These are phyloP conservation scores for Phyllosticta citrichinensis DNA, from an alignment of 2,329 filamentous ascomycete species.

Conservation along the genomic window DNA sequence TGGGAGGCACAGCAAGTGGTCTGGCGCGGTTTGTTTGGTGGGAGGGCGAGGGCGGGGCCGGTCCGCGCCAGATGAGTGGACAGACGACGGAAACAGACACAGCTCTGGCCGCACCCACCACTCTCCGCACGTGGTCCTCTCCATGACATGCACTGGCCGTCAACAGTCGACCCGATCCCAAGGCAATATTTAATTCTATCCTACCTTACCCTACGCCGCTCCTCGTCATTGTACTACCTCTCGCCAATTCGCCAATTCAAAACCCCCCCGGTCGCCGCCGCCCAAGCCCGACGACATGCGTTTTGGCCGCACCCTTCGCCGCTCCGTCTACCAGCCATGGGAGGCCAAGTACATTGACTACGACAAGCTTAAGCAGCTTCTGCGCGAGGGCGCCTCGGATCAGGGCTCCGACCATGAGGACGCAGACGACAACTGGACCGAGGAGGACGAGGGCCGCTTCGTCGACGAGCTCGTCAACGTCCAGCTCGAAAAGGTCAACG, in stretches of 20 bases:
- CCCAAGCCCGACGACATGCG: conserved; percentile 50
- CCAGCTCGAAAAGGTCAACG: conserved; percentile 88
- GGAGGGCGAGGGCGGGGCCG: not conserved
- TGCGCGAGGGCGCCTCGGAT: conserved; percentile 57
- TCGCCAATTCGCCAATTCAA: not conserved
- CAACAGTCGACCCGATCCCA: not conserved
- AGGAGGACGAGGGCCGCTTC: conserved; percentile 86
- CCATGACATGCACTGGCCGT: not conserved
- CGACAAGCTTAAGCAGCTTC: conserved; percentile 75
- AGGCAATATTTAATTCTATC: not conserved
- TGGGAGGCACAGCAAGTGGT: not conserved
- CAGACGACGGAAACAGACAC: not conserved
- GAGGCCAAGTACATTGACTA: conserved; percentile 94
- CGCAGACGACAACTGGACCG: conserved; percentile 64
- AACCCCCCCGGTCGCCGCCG: not conserved
- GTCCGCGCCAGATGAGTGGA: not conserved
- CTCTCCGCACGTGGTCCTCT: not conserved
- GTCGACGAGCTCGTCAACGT: conserved; percentile 91
- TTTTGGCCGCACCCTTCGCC: conserved; percentile 80
- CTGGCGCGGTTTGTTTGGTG: not conserved
- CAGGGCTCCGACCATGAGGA: conserved; percentile 40
- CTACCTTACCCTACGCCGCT: not conserved
- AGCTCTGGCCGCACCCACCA: not conserved
- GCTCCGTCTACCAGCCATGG: conserved; percentile 77
- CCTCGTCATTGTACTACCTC: not conserved